These are phyloP conservation scores for Clarireedia paspali DNA, from an alignment of 2,329 filamentous ascomycete species.

Conservation along the genomic window DNA sequence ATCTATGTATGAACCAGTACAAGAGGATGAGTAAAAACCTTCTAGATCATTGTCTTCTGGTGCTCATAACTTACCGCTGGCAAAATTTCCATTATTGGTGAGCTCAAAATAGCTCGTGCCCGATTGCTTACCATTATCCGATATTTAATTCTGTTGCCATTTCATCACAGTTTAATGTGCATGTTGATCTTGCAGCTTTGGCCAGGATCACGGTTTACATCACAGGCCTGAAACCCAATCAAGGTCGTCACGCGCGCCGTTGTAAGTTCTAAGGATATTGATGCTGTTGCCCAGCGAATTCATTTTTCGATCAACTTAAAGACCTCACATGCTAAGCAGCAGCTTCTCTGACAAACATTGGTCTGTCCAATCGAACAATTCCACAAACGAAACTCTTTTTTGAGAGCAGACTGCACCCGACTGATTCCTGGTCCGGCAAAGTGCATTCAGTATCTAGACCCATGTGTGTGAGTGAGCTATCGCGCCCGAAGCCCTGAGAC, in stretches of 20 bases:
- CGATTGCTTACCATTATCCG: neutral
- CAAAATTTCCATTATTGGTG: neutral
- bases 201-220: constrained; percentile 5
- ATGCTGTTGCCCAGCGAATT: constrained; percentile 10
- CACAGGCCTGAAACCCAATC: constrained; percentile 16
- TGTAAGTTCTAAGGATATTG: neutral
- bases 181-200: neutral
- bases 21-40: neutral
- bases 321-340: neutral
- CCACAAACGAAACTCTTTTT: neutral
- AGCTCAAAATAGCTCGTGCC: neutral
- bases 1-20: neutral
- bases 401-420: too few species aligned
- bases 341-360: neutral
- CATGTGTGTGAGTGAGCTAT: neutral
- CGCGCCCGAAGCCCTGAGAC: neutral
- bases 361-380: neutral
- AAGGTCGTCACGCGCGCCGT: constrained; percentile 15
- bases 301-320: neutral
- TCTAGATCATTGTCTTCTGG: neutral
- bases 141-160: neutral
- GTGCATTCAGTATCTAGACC: neutral
- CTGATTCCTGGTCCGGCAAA: too few species aligned
- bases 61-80: neutral
- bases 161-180: neutral